Evolutionary conservation across 306 rosid species (phyloP).

Genomic region (Myrica gale): DNA sequence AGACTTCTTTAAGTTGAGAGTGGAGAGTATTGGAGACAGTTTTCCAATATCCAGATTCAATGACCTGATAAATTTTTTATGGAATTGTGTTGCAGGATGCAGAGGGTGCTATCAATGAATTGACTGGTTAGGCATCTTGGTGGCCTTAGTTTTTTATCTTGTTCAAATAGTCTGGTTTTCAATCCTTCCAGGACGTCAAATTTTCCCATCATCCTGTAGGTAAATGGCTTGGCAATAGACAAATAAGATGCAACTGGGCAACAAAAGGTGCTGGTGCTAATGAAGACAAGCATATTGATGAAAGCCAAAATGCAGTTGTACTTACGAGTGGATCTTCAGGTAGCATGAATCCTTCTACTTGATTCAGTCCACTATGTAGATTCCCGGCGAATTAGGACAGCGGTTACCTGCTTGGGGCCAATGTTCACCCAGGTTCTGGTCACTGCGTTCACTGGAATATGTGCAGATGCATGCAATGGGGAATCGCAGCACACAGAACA

Average conservation of each 20-base stretch:
- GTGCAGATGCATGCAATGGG: conserved; percentile 5
- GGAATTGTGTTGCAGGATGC: conserved; percentile 55
- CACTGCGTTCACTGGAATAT: neutral
- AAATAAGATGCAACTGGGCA: conserved; percentile 66
- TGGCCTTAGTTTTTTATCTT: conserved; percentile 11
- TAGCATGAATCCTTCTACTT: conserved; percentile 20
- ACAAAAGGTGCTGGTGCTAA: conserved; percentile 52
- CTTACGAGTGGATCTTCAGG: conserved; percentile 69
- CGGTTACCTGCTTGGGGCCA: neutral
- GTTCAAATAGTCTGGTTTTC: neutral
- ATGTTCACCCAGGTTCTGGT: neutral
- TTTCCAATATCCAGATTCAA: conserved; percentile 12
- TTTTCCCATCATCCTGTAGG: conserved; percentile 30
- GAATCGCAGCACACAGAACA: neutral
- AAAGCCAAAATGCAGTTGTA: conserved; percentile 55
- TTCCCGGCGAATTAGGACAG: neutral
- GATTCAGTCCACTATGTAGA: conserved; percentile 16
- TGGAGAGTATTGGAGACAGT: neutral
- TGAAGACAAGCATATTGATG: conserved; percentile 50
- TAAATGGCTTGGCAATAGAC: conserved; percentile 68
- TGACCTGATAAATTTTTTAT: conserved; percentile 26
- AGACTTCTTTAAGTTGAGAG: neutral
- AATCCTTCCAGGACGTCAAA: conserved; percentile 18
- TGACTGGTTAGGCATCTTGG: conserved; percentile 50
- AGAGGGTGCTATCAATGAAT: conserved; percentile 59